Conservation (phyloP, 495 filamentous ascomycete species). For the Penicillium pulvis region DNA sequence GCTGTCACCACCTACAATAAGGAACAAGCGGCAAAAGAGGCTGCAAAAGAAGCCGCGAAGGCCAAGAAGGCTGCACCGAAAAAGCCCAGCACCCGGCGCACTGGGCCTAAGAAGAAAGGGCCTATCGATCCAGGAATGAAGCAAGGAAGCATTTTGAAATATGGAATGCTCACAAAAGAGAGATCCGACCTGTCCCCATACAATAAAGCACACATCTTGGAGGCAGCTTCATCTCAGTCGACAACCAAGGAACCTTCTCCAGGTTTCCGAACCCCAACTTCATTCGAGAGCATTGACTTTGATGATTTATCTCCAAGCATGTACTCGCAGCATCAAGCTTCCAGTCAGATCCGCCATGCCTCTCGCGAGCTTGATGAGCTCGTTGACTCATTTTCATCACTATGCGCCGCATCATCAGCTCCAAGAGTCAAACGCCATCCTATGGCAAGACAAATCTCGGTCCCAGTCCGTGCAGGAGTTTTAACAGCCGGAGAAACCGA, state of each 20-base stretch:
- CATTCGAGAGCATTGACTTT: constrained; percentile 12
- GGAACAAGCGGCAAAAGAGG: constrained; percentile 40
- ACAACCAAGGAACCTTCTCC: constrained; percentile 12
- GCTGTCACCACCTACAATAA: constrained; percentile 80
- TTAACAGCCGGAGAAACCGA: constrained; percentile 15
- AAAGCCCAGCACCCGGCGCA: constrained; percentile 33
- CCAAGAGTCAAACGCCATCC: constrained; percentile 31
- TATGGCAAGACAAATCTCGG: constrained; percentile 13
- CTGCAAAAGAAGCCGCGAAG: constrained; percentile 24
- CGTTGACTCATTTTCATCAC: constrained; percentile 31
- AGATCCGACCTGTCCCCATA: constrained; percentile 35
- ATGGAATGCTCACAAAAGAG: constrained; percentile 48
- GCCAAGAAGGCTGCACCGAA: constrained; percentile 25
- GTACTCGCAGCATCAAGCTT: constrained; percentile 16
- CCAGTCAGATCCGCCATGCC: not conserved
- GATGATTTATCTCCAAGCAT: constrained; percentile 23
- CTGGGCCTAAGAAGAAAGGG: constrained; percentile 43
- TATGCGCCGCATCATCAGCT: constrained; percentile 24
- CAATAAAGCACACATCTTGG: constrained; percentile 36
- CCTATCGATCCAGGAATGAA: constrained; percentile 48
- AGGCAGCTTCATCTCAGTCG: constrained; percentile 29
- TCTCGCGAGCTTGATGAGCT: constrained; percentile 32
- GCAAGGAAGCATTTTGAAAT: constrained; percentile 48
- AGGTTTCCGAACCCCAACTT: constrained; percentile 4
- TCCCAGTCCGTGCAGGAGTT: constrained; percentile 16